Conservation (phyloP, 257 asterid species). For the Linderniella brevidens region DNA sequence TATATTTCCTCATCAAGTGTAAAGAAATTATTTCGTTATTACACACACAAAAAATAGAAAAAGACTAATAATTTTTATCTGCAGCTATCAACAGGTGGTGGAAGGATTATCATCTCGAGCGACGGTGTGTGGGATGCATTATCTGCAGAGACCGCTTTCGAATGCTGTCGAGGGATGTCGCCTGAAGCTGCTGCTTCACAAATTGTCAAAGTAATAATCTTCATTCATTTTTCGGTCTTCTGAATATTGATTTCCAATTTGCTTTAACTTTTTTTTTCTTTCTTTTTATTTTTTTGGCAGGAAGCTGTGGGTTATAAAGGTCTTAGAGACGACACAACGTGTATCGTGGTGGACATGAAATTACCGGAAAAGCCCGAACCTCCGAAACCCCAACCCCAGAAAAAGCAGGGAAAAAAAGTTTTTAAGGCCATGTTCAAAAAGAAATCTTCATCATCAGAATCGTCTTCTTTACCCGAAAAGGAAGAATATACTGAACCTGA, state of each 20-base stretch:
- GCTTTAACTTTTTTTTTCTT: too few relatives aligned
- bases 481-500: conserved; percentile 60
- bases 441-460: conserved; percentile 44
- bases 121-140: conserved; percentile 99
- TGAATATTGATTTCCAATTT: not conserved
- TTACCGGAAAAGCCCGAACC: conserved; percentile 59
- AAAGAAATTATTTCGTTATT: not conserved
- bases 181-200: conserved; percentile 86
- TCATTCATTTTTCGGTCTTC: not conserved
- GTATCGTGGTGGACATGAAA: conserved; percentile 74
- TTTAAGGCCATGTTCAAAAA: conserved; percentile 79
- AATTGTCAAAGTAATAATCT: conserved; percentile 54
- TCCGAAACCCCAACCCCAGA: conserved; percentile 40
- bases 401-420: conserved; percentile 72
- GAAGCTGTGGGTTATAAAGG: conserved; percentile 81
- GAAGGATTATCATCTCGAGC: conserved; percentile 80
- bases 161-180: conserved; percentile 79
- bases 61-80: conserved; percentile 3
- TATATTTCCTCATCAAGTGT: not conserved
- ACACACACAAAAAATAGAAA: not conserved
- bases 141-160: conserved; percentile 75
- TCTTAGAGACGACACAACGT: conserved; percentile 95
- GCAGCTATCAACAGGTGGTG: conserved; percentile 89
- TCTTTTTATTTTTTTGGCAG: conserved; percentile 17
- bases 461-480: conserved; percentile 47